Percentiles rank a stretch among this genome's conserved stretches.
phyloP scores from a whole-genome alignment of 2,329 filamentous ascomycete genomes.

The Fusarium coffeatum region DNA sequence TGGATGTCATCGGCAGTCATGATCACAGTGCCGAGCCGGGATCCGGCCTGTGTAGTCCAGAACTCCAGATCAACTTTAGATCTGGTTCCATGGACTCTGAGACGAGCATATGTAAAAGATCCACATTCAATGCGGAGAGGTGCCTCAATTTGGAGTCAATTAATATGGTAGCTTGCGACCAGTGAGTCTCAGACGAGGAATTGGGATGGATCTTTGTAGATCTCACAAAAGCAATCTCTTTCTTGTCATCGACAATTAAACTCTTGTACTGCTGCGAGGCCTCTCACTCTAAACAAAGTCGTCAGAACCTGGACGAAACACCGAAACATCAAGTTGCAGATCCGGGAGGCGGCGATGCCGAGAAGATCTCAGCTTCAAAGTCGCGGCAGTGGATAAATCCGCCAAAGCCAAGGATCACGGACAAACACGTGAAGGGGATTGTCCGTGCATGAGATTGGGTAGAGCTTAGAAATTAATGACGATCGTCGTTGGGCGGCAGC shows the following conservation, averaged over 20 bases:
- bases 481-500: conserved; percentile 30
- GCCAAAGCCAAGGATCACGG: not conserved
- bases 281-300: not conserved
- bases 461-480: conserved; percentile 28
- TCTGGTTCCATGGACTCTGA: conserved; percentile 3
- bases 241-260: not conserved
- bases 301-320: conserved; percentile 11
- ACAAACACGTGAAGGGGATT: conserved; percentile 7
- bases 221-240: not conserved
- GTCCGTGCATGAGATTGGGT: conserved; percentile 10
- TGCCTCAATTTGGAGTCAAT: not conserved
- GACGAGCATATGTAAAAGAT: conserved; percentile 1
- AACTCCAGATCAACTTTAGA: conserved; percentile 18
- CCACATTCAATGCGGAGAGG: conserved; percentile 27
- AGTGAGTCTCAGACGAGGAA: not conserved
- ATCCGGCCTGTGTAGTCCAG: conserved; percentile 6
- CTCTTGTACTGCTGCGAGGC: not conserved
- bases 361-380: conserved; percentile 27
- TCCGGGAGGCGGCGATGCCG: conserved; percentile 37
- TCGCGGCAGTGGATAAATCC: conserved; percentile 11
- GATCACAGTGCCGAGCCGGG: conserved; percentile 17
- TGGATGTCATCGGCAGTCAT: conserved; percentile 14
- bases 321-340: conserved; percentile 30
- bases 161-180: not conserved
- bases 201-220: not conserved